A percentile compares a stretch with the other conserved stretches of the same genome.
These are phyloP conservation scores for Toxicodendron radicans DNA, from an alignment of 345 rosid species.

Conservation along the genomic window DNA sequence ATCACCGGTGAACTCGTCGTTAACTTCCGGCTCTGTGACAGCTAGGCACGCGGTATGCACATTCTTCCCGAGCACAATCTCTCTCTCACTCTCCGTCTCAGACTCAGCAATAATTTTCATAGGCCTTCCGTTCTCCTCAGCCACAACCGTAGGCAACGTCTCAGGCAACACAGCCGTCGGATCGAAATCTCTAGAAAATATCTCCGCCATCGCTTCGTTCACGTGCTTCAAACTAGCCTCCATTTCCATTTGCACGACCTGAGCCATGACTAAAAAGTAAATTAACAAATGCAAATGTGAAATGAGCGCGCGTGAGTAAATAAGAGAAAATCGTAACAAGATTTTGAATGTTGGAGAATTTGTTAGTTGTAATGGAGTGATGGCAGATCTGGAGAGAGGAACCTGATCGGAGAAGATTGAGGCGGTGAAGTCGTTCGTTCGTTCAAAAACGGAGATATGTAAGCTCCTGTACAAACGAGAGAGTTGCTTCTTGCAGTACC, in stretches of 20 bases:
- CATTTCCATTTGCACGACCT: constrained; percentile 22
- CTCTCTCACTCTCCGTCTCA: constrained; percentile 29
- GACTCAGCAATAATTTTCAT: background rate
- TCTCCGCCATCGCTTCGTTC: constrained; percentile 25
- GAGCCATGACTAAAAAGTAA: constrained; percentile 22
- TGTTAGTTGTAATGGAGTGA: background rate
- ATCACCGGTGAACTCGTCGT: constrained; percentile 90
- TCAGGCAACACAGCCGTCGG: constrained; percentile 43
- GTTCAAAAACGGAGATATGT: background rate
- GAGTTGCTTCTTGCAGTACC: background rate
- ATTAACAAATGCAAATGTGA: too few relatives aligned
- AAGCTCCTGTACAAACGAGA: too few relatives aligned
- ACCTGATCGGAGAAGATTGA: background rate
- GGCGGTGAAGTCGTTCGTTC: constrained; percentile 17
- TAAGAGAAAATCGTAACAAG: too few relatives aligned
- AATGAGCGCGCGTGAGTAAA: too few relatives aligned
- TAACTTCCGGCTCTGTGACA: constrained; percentile 84
- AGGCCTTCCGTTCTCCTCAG: constrained; percentile 18
- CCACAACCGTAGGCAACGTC: constrained; percentile 45
- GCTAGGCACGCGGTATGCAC: constrained; percentile 77
- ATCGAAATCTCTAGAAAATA: constrained; percentile 43
- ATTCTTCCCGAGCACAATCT: constrained; percentile 82
- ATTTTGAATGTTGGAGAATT: too few relatives aligned
- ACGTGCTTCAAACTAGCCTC: background rate
- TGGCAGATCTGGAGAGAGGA: background rate